These are phyloP conservation scores for Fusarium odoratissimum DNA, from an alignment of 2,329 filamentous ascomycete genomes.

Conservation along the genomic window DNA sequence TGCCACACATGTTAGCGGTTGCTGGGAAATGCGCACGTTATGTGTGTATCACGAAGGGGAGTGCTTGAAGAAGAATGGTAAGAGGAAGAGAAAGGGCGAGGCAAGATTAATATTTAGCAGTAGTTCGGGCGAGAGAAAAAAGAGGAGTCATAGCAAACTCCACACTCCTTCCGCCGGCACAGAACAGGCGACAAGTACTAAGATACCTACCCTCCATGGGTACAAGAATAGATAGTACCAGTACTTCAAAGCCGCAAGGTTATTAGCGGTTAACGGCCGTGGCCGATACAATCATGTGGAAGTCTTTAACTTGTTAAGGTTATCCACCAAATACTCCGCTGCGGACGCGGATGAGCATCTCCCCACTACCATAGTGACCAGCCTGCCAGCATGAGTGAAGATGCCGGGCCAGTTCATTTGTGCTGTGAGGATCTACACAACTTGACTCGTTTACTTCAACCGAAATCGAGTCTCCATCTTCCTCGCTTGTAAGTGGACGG, in stretches of 20 bases:
- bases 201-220: background rate
- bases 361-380: slow-evolving; percentile 24
- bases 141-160: slow-evolving; percentile 41
- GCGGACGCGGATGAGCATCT: slow-evolving; percentile 26
- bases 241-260: slow-evolving; percentile 31
- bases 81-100: slow-evolving; percentile 18
- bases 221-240: slow-evolving; percentile 11
- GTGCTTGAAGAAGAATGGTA: slow-evolving; percentile 20
- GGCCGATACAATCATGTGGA: slow-evolving; percentile 13
- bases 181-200: slow-evolving; percentile 30
- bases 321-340: slow-evolving; percentile 41
- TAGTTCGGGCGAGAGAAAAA: slow-evolving; percentile 26
- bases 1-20: slow-evolving; percentile 85
- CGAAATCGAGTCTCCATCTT: background rate
- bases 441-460: background rate
- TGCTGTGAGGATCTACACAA: background rate
- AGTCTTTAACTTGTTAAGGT: slow-evolving; percentile 21
- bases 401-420: background rate
- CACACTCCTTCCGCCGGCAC: slow-evolving; percentile 37
- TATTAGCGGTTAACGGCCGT: slow-evolving; percentile 28
- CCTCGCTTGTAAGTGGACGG: background rate
- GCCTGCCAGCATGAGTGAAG: slow-evolving; percentile 3
- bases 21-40: slow-evolving; percentile 18
- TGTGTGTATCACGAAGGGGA: slow-evolving; percentile 19
- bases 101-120: slow-evolving; percentile 40